Evolutionary conservation across 441 rosid genomes (phyloP).

Genomic region (Croton setiger): DNA sequence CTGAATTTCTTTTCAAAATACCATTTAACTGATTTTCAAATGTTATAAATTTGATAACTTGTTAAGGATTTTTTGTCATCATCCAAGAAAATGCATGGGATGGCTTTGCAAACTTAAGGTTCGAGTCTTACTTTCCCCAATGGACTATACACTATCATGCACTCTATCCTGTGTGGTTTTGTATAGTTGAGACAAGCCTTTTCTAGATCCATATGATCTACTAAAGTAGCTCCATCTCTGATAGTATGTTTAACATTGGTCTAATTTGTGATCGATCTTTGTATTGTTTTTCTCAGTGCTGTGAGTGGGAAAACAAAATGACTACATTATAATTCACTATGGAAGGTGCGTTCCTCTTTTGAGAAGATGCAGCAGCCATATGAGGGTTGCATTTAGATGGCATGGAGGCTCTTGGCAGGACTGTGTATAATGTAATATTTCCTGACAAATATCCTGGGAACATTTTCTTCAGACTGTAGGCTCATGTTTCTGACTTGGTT

Average conservation of each 20-base stretch:
- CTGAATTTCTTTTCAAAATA: neutral
- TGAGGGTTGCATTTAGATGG: conserved; percentile 44
- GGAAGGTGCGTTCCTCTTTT: conserved; percentile 34
- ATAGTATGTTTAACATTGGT: neutral
- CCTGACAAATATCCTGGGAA: conserved; percentile 80
- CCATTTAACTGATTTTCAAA: neutral
- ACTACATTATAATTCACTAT: conserved; percentile 24
- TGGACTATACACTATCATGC: neutral
- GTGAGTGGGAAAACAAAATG: conserved; percentile 29
- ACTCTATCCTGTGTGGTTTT: neutral
- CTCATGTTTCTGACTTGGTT: conserved; percentile 80
- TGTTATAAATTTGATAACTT: neutral
- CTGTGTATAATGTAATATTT: conserved; percentile 85
- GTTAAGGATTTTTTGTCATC: neutral
- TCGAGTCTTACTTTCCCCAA: neutral
- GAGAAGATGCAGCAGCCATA: conserved; percentile 32
- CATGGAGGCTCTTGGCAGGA: conserved; percentile 61
- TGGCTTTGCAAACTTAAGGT: neutral
- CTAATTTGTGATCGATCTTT: conserved; percentile 16
- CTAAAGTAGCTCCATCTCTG: neutral
- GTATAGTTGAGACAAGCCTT: neutral
- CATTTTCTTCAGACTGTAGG: conserved; percentile 77
- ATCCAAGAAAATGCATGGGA: neutral
- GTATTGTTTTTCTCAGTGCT: conserved; percentile 28
- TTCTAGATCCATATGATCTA: too few relatives aligned